Evolutionary conservation across 1,139 yeast species (phyloP), one percentile per base, ranked within the genome.

Genomic region (Suhomyces chickasaworum): DNA sequence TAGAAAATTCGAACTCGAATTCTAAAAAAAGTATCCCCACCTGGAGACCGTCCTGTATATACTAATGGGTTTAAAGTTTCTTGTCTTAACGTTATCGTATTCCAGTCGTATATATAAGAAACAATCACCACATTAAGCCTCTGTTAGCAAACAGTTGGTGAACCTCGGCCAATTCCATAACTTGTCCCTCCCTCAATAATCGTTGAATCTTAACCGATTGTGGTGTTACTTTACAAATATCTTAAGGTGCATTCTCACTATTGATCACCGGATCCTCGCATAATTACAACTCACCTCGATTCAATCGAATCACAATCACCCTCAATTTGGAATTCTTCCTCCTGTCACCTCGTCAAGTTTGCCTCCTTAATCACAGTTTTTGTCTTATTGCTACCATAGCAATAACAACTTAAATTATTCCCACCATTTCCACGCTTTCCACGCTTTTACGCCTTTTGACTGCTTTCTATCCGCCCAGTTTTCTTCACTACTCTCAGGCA

Each of bases 41-140:
- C 10, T 9, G 4, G n/a, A n/a, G n/a, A n/a, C n/a, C 34, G 2
- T 25, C 29, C 29, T 25, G 29, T 25, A 25, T 12, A 25, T 10
- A 12, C n/a, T 13, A 12, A 13, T 21, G 37, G 15, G 16, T 2
- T 21, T 35, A 12, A n/a, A 9, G 16, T 13, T 21, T 21, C 15
- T 32, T 32, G 21, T 32, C 15, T 17, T 12, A 29, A 21, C 41
- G 37, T 36, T 42, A 42, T 42, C 45, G 45, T 37, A 37, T 42
- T 37, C 45, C 21, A 15, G 21, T 32, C 45, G 45, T 42, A 42
- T 42, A 41, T 35, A 42, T 37, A 29, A 29, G 32, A 29, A 29
- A 13, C 17, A 29, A 29, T 29, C 17, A 13, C 32, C 32, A 15
- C 32, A 12, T 29, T 6, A 7, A 2, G 17, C 10, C 18, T 4